Base-by-base conservation (phyloP, 805 yeast species). In the Hanseniaspora singularis region DNA sequence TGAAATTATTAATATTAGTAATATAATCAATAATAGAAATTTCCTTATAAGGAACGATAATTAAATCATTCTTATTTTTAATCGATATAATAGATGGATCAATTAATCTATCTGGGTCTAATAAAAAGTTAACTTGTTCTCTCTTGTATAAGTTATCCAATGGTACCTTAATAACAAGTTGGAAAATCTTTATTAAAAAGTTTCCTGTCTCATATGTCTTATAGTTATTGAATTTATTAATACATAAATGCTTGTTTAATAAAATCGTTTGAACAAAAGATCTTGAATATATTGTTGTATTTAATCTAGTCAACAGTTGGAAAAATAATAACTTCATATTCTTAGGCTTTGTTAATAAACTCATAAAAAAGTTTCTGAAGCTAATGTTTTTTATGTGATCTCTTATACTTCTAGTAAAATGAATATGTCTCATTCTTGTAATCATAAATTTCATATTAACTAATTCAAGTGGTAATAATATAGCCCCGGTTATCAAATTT, bases 71-170 rank as follows among this genome's bases (percentile, higher is more conserved):
- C 7, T 65, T 59, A 3, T 63, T 40, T 34, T 22, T 24, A 20
- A 79, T 66, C 33, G 74, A 71, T 53, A 66, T 65, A 48, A 58
- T 57, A 40, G 59, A 59, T n/a, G 15, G n/a, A 7, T 33, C 30
- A 4, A 33, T 59, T 11, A 33, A 44, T 46, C 46, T 51, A 19
- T 53, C 52, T 6, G 49, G 53, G 42, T 62, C 59, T 19, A 81
- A 54, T 51, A 86, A 67, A 56, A 75, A 77, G 47, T 76, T 67
- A 9, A 86, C 75, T 59, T 89, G 96, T 14, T 89, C 87, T 52
- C 96, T 76, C 51, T 94, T 70, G 50, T 85, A 71, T 34, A 89
- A 61, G 12, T 94, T 87, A 57, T 89, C 98, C 43, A 87, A 72
- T 2, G 98, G 98, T 51, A 92, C 67, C 58, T 78, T 79, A 48